Evolutionary conservation across 2,329 filamentous ascomycete species (phyloP).

Genomic region (Fusarium continuum): DNA sequence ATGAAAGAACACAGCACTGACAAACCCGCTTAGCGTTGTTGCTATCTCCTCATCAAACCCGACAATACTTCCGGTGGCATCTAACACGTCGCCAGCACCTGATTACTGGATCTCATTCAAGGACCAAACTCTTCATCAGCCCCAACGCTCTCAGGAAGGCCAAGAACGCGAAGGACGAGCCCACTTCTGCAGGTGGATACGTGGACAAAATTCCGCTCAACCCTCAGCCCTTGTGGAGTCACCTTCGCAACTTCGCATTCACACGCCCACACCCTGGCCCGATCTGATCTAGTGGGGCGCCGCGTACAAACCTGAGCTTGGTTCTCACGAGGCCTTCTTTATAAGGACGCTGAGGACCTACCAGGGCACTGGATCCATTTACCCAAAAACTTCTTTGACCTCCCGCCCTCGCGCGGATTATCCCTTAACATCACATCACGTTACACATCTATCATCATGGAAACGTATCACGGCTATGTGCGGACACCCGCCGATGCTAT

Average conservation of each 20-base stretch:
- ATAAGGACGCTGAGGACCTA: constrained; percentile 36
- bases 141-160: constrained; percentile 35
- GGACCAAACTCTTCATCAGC: constrained; percentile 25
- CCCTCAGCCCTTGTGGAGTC: constrained; percentile 41
- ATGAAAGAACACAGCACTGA: constrained; percentile 9
- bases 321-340: constrained; percentile 34
- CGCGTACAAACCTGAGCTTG: constrained; percentile 39
- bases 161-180: constrained; percentile 36
- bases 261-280: constrained; percentile 34
- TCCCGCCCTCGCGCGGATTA: constrained; percentile 31
- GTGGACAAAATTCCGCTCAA: constrained; percentile 43
- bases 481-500: constrained; percentile 97
- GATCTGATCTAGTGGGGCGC: constrained; percentile 45
- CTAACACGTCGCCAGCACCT: constrained; percentile 22
- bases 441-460: constrained; percentile 68
- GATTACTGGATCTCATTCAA: constrained; percentile 13
- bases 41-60: constrained; percentile 18
- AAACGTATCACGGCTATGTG: constrained; percentile 95
- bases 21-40: constrained; percentile 21
- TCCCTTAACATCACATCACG: constrained; percentile 21
- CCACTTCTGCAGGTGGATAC: constrained; percentile 34
- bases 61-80: constrained; percentile 12
- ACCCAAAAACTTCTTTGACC: constrained; percentile 23
- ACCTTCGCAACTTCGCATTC: constrained; percentile 34
- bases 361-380: constrained; percentile 24